A percentile compares a stretch with the other conserved stretches of the same genome.
Conservation (phyloP, 805 yeast species). For the Metschnikowia corniflorae region DNA sequence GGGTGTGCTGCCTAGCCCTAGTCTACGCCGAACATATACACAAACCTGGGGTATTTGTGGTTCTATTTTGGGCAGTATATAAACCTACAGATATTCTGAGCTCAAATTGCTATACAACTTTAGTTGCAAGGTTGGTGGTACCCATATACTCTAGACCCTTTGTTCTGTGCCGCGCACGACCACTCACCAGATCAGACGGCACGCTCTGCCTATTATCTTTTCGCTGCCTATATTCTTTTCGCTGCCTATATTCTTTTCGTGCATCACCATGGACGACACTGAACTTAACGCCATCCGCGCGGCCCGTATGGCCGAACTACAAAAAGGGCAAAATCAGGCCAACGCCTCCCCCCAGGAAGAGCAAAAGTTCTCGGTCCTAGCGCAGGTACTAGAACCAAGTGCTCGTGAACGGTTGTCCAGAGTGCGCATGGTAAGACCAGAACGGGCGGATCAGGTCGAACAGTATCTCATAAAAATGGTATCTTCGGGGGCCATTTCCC, state of each 20-base stretch:
- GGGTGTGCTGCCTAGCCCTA: no score
- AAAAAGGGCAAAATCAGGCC: constrained; percentile 46
- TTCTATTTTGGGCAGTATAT: no score
- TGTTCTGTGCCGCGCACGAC: not conserved
- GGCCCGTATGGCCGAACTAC: constrained; percentile 86
- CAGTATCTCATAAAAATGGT: constrained; percentile 69
- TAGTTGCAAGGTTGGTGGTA: not conserved
- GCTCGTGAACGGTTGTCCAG: constrained; percentile 88
- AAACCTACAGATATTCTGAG: no score
- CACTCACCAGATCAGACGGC: no score
- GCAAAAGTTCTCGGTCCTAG: constrained; percentile 41
- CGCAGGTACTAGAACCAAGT: constrained; percentile 71
- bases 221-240: no score
- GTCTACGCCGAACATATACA: no score
- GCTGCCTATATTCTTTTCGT: no score
- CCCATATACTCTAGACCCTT: no score
- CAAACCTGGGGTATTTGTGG: no score
- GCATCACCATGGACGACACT: constrained; percentile 65
- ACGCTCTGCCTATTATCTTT: no score
- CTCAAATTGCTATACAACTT: no score
- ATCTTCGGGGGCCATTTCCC: constrained; percentile 69
- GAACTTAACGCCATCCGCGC: constrained; percentile 89
- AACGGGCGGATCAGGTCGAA: constrained; percentile 86
- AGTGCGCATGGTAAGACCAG: constrained; percentile 85
- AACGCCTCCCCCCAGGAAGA: constrained; percentile 27